Evolutionary conservation across 257 asterid species (phyloP).

Genomic region (Ophiorrhiza pumila): DNA sequence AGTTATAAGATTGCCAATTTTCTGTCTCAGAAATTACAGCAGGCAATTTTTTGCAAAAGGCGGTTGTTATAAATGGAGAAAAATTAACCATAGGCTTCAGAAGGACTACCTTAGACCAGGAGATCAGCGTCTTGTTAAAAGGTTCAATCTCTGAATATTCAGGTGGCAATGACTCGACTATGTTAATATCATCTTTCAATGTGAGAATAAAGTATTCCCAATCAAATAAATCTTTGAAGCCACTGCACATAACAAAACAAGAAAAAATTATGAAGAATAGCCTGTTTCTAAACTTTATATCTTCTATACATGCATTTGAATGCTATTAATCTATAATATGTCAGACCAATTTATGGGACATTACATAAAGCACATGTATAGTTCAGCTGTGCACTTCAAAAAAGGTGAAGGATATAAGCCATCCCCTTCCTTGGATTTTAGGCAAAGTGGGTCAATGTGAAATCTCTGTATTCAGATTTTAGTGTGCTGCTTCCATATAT

Average conservation of each 20-base stretch:
- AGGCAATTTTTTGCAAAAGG: background rate
- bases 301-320: background rate
- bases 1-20: background rate
- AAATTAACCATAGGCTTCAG: constrained; percentile 2
- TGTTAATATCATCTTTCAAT: constrained; percentile 71
- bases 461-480: background rate
- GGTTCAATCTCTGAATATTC: constrained; percentile 81
- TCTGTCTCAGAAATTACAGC: background rate
- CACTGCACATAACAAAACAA: constrained; percentile 44
- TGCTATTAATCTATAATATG: background rate
- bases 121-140: constrained; percentile 78
- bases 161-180: constrained; percentile 73
- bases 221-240: constrained; percentile 92
- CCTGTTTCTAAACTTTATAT: background rate
- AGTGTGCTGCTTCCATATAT: background rate
- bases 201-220: constrained; percentile 88
- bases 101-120: constrained; percentile 91
- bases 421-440: background rate
- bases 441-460: background rate
- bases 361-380: background rate
- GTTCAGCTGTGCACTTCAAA: constrained; percentile 6
- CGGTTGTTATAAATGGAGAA: background rate
- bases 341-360: background rate
- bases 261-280: constrained; percentile 9
- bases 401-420: background rate